Percentiles rank a stretch among this genome's conserved stretches.
Conservation (phyloP, 805 yeast genomes). For the Grigorovia humatica region DNA sequence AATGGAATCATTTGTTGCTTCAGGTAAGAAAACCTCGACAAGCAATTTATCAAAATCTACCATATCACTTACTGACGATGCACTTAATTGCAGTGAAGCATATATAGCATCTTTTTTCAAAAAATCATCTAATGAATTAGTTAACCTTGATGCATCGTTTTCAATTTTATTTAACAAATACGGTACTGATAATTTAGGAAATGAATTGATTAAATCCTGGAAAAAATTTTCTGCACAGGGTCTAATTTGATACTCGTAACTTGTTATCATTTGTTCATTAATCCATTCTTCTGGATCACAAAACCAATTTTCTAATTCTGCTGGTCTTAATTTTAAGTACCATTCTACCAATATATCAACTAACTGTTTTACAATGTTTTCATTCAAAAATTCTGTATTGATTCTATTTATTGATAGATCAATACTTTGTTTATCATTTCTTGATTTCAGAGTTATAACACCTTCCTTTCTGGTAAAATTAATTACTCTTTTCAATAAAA, state of each 20-base stretch:
- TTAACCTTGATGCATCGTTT: conserved; percentile 27
- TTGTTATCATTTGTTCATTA: conserved; percentile 62
- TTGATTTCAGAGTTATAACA: conserved; percentile 52
- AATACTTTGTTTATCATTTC: conserved; percentile 55
- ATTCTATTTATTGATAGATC: conserved; percentile 45
- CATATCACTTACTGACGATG: conserved; percentile 50
- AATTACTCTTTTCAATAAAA: conserved; percentile 54
- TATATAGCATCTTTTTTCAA: conserved; percentile 69
- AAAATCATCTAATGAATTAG: conserved; percentile 35
- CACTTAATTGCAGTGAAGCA: conserved; percentile 72
- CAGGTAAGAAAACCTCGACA: conserved; percentile 55
- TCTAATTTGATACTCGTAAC: conserved; percentile 76
- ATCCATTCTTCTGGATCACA: conserved; percentile 91
- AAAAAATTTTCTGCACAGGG: conserved; percentile 83
- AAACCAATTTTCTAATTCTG: conserved; percentile 73
- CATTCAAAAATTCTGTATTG: conserved; percentile 46
- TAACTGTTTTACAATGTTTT: conserved; percentile 43
- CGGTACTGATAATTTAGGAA: conserved; percentile 44
- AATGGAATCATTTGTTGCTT: conserved; percentile 30
- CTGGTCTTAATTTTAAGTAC: conserved; percentile 64
- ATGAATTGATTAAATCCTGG: conserved; percentile 58
- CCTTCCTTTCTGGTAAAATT: conserved; percentile 56
- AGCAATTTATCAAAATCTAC: conserved; percentile 63
- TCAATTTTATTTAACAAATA: conserved; percentile 52
- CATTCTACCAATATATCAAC: conserved; percentile 59